These are phyloP conservation scores for Sorghum bicolor DNA, from an alignment of 176 grass and related monocot genomes.

Conservation along the genomic window Sorghum_bicolor_NCBIv3 NC_012873.2:10694001-10694500, in stretches of 20 bases:
- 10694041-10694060: not conserved
- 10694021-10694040: not conserved
- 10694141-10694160: not conserved
- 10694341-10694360: slow-evolving; percentile 25
- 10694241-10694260: slow-evolving; percentile 61
- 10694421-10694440: slow-evolving; percentile 37
- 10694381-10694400: not conserved
- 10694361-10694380: slow-evolving; percentile 58
- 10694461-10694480: not conserved
- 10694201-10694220: not conserved
- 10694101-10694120: not conserved
- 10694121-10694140: not conserved
- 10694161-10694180: not conserved
- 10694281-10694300: slow-evolving; percentile 57
- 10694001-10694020: slow-evolving; percentile 11
- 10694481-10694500: not conserved
- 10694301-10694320: slow-evolving; percentile 56
- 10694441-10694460: slow-evolving; percentile 36
- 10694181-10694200: not conserved
- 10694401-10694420: slow-evolving; percentile 19
- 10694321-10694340: slow-evolving; percentile 48
- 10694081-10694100: not conserved
- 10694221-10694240: not conserved
- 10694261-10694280: slow-evolving; percentile 48
- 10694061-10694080: not conserved